Evolutionary conservation across 768 basidiomycete genomes (phyloP).

Genomic region (Naematelia encephala): DNA sequence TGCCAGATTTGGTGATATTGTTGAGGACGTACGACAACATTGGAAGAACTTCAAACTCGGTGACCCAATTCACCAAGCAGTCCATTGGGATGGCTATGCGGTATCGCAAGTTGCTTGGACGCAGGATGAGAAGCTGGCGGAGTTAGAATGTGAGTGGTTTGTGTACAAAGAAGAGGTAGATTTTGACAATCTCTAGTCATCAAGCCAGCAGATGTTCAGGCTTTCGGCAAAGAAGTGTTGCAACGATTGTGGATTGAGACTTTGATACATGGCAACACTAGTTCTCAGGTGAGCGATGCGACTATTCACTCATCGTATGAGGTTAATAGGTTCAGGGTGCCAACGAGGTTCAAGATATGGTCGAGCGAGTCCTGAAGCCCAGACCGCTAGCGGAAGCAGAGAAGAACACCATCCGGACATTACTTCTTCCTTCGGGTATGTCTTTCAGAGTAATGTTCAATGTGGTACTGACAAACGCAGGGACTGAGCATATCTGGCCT

Average conservation of each 20-base stretch:
- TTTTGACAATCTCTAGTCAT: constrained; percentile 57
- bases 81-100: constrained; percentile 64
- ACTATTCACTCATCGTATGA: neutral
- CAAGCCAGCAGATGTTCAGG: constrained; percentile 66
- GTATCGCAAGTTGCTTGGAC: constrained; percentile 71
- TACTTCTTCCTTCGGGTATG: constrained; percentile 71
- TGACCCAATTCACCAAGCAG: constrained; percentile 74
- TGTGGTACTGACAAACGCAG: constrained; percentile 52
- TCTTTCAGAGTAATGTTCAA: neutral
- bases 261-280: constrained; percentile 78
- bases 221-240: constrained; percentile 62
- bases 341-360: constrained; percentile 64
- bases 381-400: constrained; percentile 60
- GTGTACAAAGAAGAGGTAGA: neutral
- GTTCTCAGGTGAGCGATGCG: constrained; percentile 64
- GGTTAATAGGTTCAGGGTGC: constrained; percentile 62
- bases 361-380: constrained; percentile 64
- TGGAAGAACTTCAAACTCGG: constrained; percentile 85
- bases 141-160: constrained; percentile 64
- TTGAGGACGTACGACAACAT: constrained; percentile 69
- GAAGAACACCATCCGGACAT: constrained; percentile 55
- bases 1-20: constrained; percentile 74
- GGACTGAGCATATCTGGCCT: constrained; percentile 66
- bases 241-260: constrained; percentile 66
- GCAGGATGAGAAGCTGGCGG: constrained; percentile 67